These are phyloP conservation scores for Aspergillus pseudotamarii DNA, from an alignment of 2,329 filamentous ascomycete species.

Conservation along the genomic window DNA sequence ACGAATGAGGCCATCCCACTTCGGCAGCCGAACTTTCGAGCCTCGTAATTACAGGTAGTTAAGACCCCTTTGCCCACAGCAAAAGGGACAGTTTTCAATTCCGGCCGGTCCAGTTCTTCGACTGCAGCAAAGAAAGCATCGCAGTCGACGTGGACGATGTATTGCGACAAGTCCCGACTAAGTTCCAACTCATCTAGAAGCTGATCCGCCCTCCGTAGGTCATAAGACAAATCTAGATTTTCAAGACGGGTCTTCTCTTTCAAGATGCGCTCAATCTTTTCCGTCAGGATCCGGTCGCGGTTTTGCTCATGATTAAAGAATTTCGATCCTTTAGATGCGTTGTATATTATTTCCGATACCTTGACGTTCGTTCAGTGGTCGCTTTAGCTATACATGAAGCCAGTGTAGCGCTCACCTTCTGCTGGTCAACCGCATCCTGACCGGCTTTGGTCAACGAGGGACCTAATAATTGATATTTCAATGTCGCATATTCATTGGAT, in stretches of 20 bases:
- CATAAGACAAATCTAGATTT: constrained; percentile 70
- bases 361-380: constrained; percentile 32
- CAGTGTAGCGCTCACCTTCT: constrained; percentile 60
- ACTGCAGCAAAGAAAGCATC: constrained; percentile 98
- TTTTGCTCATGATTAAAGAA: constrained; percentile 91
- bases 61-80: constrained; percentile 78
- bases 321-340: constrained; percentile 93
- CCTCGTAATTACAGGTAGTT: constrained; percentile 82
- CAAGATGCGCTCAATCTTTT: constrained; percentile 81
- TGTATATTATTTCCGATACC: constrained; percentile 96
- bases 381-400: background rate
- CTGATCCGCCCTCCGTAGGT: constrained; percentile 77
- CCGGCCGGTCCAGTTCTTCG: constrained; percentile 80
- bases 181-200: constrained; percentile 78
- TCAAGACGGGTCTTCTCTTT: constrained; percentile 75
- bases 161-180: constrained; percentile 77
- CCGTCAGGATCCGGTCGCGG: constrained; percentile 78
- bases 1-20: constrained; percentile 97
- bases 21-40: constrained; percentile 84
- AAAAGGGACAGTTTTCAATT: constrained; percentile 84
- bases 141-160: constrained; percentile 90
- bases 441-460: constrained; percentile 93
- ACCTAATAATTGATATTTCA: constrained; percentile 88
- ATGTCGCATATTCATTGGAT: constrained; percentile 56
- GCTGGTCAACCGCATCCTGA: constrained; percentile 90